Evolutionary conservation across 192 early-diverging fungal genomes (phyloP), one percentile per base, ranked within the genome.

Genomic region (Umbelopsis sp.): DNA sequence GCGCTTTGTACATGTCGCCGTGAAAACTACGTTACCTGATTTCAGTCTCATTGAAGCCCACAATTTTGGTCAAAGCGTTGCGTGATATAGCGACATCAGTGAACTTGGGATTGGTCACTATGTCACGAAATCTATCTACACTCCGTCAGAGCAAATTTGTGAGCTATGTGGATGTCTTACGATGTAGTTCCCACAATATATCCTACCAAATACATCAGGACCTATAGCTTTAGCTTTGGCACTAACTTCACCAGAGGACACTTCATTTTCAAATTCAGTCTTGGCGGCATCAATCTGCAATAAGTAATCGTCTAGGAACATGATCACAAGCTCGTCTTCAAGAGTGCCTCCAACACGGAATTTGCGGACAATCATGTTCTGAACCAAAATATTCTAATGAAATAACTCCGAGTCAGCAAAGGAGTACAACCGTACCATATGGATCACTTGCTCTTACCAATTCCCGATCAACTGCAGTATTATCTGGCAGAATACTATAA

Each of bases 281-380:
- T 82, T 82, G 7, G 83, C 79, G 43, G 72, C 62, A 4, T 71
- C 36, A 29, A 85, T 82, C 31, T 73, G 72, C 4, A 17, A 44
- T 6, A 79, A 43, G 41, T 85, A 85, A 32, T 82, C 77, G 7
- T 43, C 24, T 29, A 74, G 81, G 31, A 70, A 32, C 79, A 85
- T 85, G 59, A 85, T 68, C 3, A 78, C 74, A 67, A 75, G 71
- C 49, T 85, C 83, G 38, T 85, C 83, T 31, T 80, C 81, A 9
- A 77, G 75, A 16, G 79, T 77, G 8, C 81, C 81, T 8, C 79
- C 77, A 1, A 82, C 38, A 47, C 80, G 76, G 25, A 85, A 81
- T 68, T 82, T 81, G 9, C 83, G 68, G 52, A 82, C 70, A 0
- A 44, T 65, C 0, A 75, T 72, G 34, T 71, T 66, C 24, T 85